Base-by-base conservation (phyloP, 2,329 filamentous ascomycete genomes). In the Verticillium longisporum region DNA sequence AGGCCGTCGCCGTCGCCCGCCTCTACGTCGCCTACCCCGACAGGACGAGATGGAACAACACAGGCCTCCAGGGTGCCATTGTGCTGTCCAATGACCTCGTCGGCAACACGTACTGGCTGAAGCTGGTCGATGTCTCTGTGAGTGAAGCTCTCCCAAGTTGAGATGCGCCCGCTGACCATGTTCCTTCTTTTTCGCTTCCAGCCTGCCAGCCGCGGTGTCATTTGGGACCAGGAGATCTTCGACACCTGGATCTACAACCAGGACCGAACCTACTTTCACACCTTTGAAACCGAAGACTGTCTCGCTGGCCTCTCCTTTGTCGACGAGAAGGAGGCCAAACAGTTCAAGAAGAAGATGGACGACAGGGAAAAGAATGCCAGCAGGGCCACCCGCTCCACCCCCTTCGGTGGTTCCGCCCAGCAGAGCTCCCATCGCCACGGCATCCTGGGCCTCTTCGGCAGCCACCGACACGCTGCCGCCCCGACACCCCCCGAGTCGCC, bases 211-310 rank as follows among this genome's bases (percentile, higher is more conserved):
- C 86, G 89, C 72, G 93, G 94, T 61, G 92, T 97, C 58, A 89
- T 97, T 70, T 97, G 92, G 92, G 93, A 97, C 71, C 94, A 98
- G 78, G 95, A 99, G 77, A 92, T 99, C 69, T 99, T 96, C 78
- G 94, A 99, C 68, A 88, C 87, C 58, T 98, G 96, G 82, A 82
- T 83, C 65, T 99, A 98, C 80, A 97, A 97, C 77, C 94, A 97
- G 72, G 95, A 99, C 74, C 88, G 95, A 64, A 94, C 91, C 63
- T 99, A 97, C 78, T 99, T 99, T 77, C 93, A 98, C 76, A 92
- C 91, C 6, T 99, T 99, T 73, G 95, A 99, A 78, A 84, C 97
- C 61, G 93, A 98, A 75, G 88, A 96, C 65, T 98, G 92, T 70
- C 79, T 96, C 63, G 95, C 92, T 6, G 95, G 88, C 0, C 78